Percentiles rank a stretch among this genome's conserved stretches.
phyloP scores from a whole-genome alignment of 495 filamentous ascomycete genomes.

The Talaromyces nanjingensis region DNA sequence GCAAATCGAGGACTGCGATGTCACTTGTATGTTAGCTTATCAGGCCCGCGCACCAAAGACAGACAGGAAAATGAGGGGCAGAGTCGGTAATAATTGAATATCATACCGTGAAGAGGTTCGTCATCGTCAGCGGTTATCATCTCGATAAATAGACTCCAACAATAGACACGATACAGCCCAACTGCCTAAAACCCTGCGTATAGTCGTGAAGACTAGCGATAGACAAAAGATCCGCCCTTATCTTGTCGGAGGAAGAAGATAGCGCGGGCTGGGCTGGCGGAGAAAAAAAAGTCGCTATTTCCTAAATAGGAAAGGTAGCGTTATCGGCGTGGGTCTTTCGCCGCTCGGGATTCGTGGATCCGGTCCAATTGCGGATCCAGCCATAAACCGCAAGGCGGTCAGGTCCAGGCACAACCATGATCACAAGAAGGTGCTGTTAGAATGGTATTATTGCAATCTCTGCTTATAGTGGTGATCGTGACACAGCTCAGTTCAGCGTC shows the following conservation, averaged over 20 bases:
- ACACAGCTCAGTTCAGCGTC: conserved; percentile 41
- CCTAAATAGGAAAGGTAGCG: conserved; percentile 33
- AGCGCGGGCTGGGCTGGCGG: neutral
- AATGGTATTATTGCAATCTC: neutral
- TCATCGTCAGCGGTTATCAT: conserved; percentile 36
- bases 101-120: conserved; percentile 39
- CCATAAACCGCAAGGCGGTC: neutral
- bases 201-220: neutral
- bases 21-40: conserved; percentile 34
- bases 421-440: neutral
- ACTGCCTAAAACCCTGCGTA: neutral
- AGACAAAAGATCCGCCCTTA: conserved; percentile 1
- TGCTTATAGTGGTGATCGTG: neutral
- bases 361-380: conserved; percentile 1
- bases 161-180: neutral
- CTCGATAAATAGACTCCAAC: neutral
- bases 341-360: neutral
- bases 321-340: conserved; percentile 7
- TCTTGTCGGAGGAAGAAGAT: neutral
- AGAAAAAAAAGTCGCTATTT: conserved; percentile 33
- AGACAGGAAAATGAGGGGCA: conserved; percentile 9
- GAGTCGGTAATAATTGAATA: conserved; percentile 7
- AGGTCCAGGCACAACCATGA: neutral
- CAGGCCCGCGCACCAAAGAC: conserved; percentile 14
- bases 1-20: conserved; percentile 44